Base-by-base conservation (phyloP, 2,329 filamentous ascomycete species). In the Aschersonia sp. region DNA sequence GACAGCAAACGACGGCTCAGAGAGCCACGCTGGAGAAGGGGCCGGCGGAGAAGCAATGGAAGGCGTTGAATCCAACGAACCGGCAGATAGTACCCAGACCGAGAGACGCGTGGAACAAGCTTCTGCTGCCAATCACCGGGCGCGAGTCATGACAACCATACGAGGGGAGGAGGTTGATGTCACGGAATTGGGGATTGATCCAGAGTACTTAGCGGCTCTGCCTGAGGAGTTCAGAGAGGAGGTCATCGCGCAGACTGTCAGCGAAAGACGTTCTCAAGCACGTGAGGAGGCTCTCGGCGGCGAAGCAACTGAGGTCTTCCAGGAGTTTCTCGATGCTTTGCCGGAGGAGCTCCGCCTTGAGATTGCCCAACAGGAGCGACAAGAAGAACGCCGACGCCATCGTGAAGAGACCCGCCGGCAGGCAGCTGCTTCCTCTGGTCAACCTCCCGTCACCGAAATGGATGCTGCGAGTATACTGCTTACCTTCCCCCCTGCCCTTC, bases 211-310 rank as follows among this genome's bases (percentile, higher is more conserved):
- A 6, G 87, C 92, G 50, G 94, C 90, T n/a, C 70, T 98, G n/a
- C 92, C 92, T 0, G 92, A 98, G 56, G 94, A 98, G 51, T 81
- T 97, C 59, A 78, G 92, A 43, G 90, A 97, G 63, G 92, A 98
- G 61, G 92, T 98, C 45, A 86, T 98, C 53, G 87, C 94, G 62
- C 82, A 89, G 52, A 88, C 94, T 50, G 77, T 95, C 52, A 87
- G 85, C 46, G 81, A 87, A 53, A 79, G 90, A 54, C 81, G 90
- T 52, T 84, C 84, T 6, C 80, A 92, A 62, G 86, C 87, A 41
- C 65, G 83, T 60, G 62, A 84, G 70, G 66, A 79, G 62, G 79
- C 77, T 29, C 76, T 75, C 48, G 74, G 77, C 14, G 85, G 89
- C 50, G 81, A 88, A 56, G 80, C 85, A 35, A 84, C 79, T 4